A percentile compares a stretch with the other conserved stretches of the same genome.
These are phyloP conservation scores for Serendipita indica DNA, from an alignment of 768 basidiomycete genomes.

Conservation along the genomic window DNA sequence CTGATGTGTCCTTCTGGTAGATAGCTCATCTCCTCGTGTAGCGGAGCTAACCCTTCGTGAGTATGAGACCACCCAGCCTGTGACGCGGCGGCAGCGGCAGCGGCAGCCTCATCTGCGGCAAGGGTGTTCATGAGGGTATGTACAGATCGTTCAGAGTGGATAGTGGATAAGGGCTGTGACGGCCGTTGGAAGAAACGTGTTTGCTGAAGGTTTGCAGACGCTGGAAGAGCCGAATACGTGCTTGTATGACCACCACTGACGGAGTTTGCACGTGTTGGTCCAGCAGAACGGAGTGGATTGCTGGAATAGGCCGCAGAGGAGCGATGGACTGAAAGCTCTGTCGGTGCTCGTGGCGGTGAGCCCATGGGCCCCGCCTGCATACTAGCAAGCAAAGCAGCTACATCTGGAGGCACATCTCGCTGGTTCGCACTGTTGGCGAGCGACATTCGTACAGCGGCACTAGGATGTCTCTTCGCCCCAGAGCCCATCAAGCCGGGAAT, in stretches of 20 bases:
- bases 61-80: not conserved
- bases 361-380: not conserved
- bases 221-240: constrained; percentile 50
- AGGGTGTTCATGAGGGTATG: not conserved
- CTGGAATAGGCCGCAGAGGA: constrained; percentile 6
- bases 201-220: constrained; percentile 23
- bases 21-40: not conserved
- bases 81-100: not conserved
- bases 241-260: constrained; percentile 1
- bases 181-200: constrained; percentile 9
- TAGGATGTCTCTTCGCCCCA: constrained; percentile 6
- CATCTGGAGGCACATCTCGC: not conserved
- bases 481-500: not conserved
- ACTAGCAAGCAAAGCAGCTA: constrained; percentile 7
- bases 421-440: not conserved
- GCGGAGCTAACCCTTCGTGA: too few relatives aligned
- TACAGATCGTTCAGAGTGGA: constrained; percentile 9
- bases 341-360: not conserved
- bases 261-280: constrained; percentile 1
- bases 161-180: constrained; percentile 5
- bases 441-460: constrained; percentile 5
- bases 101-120: not conserved
- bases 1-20: not conserved
- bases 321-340: constrained; percentile 3
- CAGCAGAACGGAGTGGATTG: constrained; percentile 1